Conservation (phyloP, 2,329 filamentous ascomycete species). For the Ascochyta viciae-villosae region DNA sequence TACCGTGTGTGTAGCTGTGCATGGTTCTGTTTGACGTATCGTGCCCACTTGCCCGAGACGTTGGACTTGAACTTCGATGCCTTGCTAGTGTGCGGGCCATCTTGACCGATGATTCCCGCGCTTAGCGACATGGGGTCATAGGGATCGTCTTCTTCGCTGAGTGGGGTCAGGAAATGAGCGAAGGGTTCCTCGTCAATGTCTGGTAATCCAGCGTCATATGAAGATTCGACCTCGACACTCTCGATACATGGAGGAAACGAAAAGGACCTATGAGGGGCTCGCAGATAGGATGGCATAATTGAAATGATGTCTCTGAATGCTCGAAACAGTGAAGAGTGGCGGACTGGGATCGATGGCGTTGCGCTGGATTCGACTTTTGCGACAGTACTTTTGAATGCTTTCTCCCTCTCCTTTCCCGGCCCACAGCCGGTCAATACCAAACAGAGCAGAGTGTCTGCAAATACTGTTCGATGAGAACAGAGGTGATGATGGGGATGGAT, state of each 20-base stretch:
- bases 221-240: constrained; percentile 29
- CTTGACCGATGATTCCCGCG: constrained; percentile 48
- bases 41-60: constrained; percentile 51
- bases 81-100: constrained; percentile 40
- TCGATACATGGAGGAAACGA: constrained; percentile 47
- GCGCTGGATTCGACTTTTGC: constrained; percentile 37
- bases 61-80: constrained; percentile 49
- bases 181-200: constrained; percentile 55
- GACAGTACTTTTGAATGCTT: constrained; percentile 27
- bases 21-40: constrained; percentile 49
- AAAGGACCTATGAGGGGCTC: constrained; percentile 38
- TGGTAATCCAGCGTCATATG: constrained; percentile 34
- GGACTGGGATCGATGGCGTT: constrained; percentile 32
- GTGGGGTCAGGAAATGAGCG: constrained; percentile 52
- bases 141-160: constrained; percentile 52
- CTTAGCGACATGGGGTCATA: constrained; percentile 47
- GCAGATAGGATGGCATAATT: constrained; percentile 47
- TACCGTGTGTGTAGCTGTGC: constrained; percentile 41
- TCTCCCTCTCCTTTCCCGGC: constrained; percentile 34
- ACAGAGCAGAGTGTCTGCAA: constrained; percentile 29
- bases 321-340: constrained; percentile 28
- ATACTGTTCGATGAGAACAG: constrained; percentile 21
- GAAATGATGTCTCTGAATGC: constrained; percentile 33
- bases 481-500: constrained; percentile 25
- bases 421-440: constrained; percentile 39